These are phyloP conservation scores for Artemisia annua DNA, from an alignment of 129 eudicot species.

Conservation along the genomic window DNA sequence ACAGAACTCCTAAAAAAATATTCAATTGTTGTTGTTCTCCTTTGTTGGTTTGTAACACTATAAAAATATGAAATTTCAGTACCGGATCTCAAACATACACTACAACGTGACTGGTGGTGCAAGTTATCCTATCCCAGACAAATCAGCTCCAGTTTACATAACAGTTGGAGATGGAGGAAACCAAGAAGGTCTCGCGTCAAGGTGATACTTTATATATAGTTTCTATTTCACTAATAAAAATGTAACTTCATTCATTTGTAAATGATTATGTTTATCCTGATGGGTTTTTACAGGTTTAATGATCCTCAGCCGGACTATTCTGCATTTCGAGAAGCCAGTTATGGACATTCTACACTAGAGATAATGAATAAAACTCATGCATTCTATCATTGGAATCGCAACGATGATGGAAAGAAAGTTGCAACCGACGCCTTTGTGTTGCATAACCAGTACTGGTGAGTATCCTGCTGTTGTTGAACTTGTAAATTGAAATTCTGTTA, in stretches of 20 bases:
- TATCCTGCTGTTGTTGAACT: slow-evolving; percentile 18
- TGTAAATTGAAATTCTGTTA: too few species aligned
- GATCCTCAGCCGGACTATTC: slow-evolving; percentile 95
- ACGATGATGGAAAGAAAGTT: slow-evolving; percentile 84
- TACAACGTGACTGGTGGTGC: slow-evolving; percentile 53
- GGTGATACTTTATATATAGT: slow-evolving; percentile 32
- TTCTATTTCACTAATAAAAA: not conserved
- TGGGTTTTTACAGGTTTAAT: slow-evolving; percentile 48
- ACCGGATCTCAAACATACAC: slow-evolving; percentile 75
- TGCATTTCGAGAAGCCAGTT: slow-evolving; percentile 95
- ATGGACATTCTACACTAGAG: slow-evolving; percentile 88
- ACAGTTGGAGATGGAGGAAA: slow-evolving; percentile 99
- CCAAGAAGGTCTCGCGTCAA: slow-evolving; percentile 90
- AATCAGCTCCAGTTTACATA: slow-evolving; percentile 91
- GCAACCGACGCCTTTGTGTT: slow-evolving; percentile 66
- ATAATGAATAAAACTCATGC: slow-evolving; percentile 93
- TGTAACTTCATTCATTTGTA: not conserved
- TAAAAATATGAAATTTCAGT: slow-evolving; percentile 45
- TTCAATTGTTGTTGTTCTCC: too few species aligned
- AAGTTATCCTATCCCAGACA: slow-evolving; percentile 68
- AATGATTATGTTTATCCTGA: not conserved
- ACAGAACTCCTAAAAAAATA: too few species aligned
- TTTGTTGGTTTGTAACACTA: slow-evolving; percentile 1
- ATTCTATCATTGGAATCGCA: slow-evolving; percentile 85
- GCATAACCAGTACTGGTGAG: slow-evolving; percentile 86